Conservation (phyloP, 495 filamentous ascomycete genomes). For the Chaetomidium leptoderma region DNA sequence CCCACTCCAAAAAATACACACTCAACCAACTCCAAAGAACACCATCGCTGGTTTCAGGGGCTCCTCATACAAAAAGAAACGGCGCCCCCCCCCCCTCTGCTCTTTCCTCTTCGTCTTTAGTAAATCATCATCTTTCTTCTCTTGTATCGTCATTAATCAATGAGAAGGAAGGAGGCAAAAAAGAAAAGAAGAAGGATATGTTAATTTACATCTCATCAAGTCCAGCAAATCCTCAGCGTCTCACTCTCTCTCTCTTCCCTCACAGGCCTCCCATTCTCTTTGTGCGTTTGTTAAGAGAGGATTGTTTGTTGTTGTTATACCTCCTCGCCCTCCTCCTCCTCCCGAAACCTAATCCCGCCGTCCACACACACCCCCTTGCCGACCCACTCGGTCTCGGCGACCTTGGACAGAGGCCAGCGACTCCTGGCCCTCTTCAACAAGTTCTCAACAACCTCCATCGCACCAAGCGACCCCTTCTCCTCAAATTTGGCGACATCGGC, state of each 20-base stretch:
- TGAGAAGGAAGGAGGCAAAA: not conserved
- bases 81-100: not conserved
- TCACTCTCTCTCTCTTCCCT: not conserved
- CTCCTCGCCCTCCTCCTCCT: conserved; percentile 58
- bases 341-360: conserved; percentile 63
- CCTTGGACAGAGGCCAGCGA: conserved; percentile 66
- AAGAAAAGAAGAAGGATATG: conserved; percentile 6
- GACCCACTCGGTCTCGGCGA: conserved; percentile 73
- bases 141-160: conserved; percentile 13
- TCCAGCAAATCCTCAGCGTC: not conserved
- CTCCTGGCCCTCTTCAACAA: conserved; percentile 74
- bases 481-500: conserved; percentile 47
- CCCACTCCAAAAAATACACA: not conserved
- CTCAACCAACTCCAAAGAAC: not conserved
- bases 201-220: not conserved
- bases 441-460: conserved; percentile 73
- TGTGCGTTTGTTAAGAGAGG: too few relatives aligned
- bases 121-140: not conserved
- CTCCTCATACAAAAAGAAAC: not conserved
- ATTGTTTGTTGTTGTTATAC: conserved; percentile 29
- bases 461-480: conserved; percentile 63
- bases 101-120: conserved; percentile 2
- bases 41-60: not conserved
- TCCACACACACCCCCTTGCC: conserved; percentile 64
- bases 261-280: not conserved